Percentiles rank a stretch among this genome's conserved stretches.
These are phyloP conservation scores for Artemisia annua DNA, from an alignment of 129 eudicot genomes.

Conservation along the genomic window DNA sequence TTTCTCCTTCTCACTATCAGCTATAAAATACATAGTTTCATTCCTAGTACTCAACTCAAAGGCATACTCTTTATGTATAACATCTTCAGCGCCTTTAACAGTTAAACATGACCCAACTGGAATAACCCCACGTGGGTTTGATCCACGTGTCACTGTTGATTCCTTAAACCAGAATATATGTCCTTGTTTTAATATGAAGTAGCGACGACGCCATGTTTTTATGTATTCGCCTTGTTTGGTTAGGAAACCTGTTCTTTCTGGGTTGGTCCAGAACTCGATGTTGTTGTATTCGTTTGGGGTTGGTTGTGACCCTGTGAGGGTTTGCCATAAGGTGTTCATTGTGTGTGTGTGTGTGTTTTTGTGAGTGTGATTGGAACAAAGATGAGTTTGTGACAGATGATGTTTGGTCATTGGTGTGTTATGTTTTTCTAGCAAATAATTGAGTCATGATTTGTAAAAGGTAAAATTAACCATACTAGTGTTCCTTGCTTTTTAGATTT, in stretches of 20 bases:
- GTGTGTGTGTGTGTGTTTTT: not conserved
- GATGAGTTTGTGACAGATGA: not conserved
- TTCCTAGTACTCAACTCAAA: slow-evolving; percentile 75
- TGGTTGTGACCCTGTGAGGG: slow-evolving; percentile 58
- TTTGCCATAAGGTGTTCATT: slow-evolving; percentile 79
- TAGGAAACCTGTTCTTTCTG: slow-evolving; percentile 94
- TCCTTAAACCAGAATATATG: slow-evolving; percentile 98
- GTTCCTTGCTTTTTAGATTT: no score
- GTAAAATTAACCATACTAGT: no score
- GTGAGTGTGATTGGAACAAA: not conserved
- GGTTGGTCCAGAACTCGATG: slow-evolving; percentile 69
- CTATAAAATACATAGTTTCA: slow-evolving; percentile 91
- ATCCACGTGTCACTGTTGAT: slow-evolving; percentile 59
- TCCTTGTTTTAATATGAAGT: slow-evolving; percentile 91
- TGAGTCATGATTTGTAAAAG: no score
- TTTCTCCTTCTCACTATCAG: slow-evolving; percentile 91
- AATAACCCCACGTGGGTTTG: slow-evolving; percentile 88
- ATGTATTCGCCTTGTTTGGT: slow-evolving; percentile 99
- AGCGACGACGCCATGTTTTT: slow-evolving; percentile 98
- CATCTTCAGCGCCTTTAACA: slow-evolving; percentile 95
- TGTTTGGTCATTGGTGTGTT: not conserved
- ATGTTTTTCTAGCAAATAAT: no score
- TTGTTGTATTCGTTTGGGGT: slow-evolving; percentile 54
- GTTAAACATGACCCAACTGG: slow-evolving; percentile 80
- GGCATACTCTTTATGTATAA: slow-evolving; percentile 68